Conservation (phyloP, 768 basidiomycete genomes). For the Leucosporidium creatinivorum region DNA sequence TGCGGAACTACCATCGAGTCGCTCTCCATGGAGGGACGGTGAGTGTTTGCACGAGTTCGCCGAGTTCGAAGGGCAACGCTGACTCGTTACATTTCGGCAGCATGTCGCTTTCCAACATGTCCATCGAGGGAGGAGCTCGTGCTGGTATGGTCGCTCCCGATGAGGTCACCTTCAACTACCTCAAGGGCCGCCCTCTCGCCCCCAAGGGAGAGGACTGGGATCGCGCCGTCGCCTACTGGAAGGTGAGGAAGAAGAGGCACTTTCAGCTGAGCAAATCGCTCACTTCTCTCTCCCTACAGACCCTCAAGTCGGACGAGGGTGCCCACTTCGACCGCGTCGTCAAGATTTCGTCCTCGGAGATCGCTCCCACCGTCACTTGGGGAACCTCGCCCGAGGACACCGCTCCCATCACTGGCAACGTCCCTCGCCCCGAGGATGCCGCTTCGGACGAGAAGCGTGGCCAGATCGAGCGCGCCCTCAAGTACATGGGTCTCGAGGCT, state of each 20-base stretch:
- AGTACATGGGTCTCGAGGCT: constrained; percentile 78
- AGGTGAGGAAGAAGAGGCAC: constrained; percentile 6
- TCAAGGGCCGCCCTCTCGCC: constrained; percentile 68
- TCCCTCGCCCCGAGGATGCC: constrained; percentile 67
- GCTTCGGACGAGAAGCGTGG: constrained; percentile 58
- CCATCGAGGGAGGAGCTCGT: constrained; percentile 85
- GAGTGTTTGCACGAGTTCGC: background rate
- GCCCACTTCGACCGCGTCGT: constrained; percentile 79
- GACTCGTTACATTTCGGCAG: background rate
- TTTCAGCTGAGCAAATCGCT: background rate
- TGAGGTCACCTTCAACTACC: constrained; percentile 75
- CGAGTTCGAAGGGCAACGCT: background rate
- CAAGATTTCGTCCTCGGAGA: constrained; percentile 71
- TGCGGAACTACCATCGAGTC: constrained; percentile 52
- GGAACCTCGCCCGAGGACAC: constrained; percentile 88
- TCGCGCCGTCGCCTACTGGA: constrained; percentile 74
- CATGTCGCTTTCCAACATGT: constrained; percentile 72
- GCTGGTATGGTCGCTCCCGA: constrained; percentile 87
- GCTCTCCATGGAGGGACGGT: constrained; percentile 59
- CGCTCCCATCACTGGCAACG: constrained; percentile 68
- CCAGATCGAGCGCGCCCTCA: constrained; percentile 65
- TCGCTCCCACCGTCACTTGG: constrained; percentile 86
- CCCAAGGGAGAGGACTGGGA: constrained; percentile 82
- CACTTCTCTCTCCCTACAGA: constrained; percentile 38
- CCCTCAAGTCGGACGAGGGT: constrained; percentile 68